A percentile compares a stretch with the other conserved stretches of the same genome.
phyloP scores from a whole-genome alignment of 2,329 filamentous ascomycete genomes.

The Hypoxylon sp. region DNA sequence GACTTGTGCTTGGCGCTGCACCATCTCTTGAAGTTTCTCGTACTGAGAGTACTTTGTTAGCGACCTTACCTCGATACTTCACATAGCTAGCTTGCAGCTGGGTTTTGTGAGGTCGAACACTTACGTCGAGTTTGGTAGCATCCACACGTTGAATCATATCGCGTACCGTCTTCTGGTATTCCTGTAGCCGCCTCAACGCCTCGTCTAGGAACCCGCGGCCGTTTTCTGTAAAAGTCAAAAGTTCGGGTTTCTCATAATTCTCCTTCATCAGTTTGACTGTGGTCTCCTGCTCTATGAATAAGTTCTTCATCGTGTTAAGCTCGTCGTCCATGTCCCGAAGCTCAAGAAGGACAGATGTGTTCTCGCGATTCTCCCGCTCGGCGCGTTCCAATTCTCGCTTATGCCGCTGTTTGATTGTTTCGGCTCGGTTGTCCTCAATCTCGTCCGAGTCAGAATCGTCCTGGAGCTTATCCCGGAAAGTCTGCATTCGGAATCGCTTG shows the following conservation, averaged over 20 bases:
- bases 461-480: slow-evolving; percentile 64
- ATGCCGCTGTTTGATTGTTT: slow-evolving; percentile 62
- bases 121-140: slow-evolving; percentile 69
- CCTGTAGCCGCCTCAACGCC: slow-evolving; percentile 66
- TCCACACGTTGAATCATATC: slow-evolving; percentile 74
- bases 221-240: slow-evolving; percentile 60
- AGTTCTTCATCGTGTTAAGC: slow-evolving; percentile 68
- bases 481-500: slow-evolving; percentile 72
- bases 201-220: slow-evolving; percentile 68
- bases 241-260: slow-evolving; percentile 60
- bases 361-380: slow-evolving; percentile 72
- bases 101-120: slow-evolving; percentile 33
- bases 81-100: background rate
- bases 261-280: slow-evolving; percentile 65
- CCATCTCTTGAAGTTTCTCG: slow-evolving; percentile 76
- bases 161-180: slow-evolving; percentile 67
- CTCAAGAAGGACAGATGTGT: slow-evolving; percentile 74
- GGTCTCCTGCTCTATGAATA: slow-evolving; percentile 71
- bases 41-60: slow-evolving; percentile 58
- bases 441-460: slow-evolving; percentile 60
- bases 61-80: background rate
- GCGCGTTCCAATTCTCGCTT: slow-evolving; percentile 59
- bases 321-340: slow-evolving; percentile 76
- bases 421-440: slow-evolving; percentile 59
- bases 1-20: slow-evolving; percentile 76